phyloP scores from a whole-genome alignment of 1,284 basidiomycete genomes.

The Chalciporus sp. region DNA sequence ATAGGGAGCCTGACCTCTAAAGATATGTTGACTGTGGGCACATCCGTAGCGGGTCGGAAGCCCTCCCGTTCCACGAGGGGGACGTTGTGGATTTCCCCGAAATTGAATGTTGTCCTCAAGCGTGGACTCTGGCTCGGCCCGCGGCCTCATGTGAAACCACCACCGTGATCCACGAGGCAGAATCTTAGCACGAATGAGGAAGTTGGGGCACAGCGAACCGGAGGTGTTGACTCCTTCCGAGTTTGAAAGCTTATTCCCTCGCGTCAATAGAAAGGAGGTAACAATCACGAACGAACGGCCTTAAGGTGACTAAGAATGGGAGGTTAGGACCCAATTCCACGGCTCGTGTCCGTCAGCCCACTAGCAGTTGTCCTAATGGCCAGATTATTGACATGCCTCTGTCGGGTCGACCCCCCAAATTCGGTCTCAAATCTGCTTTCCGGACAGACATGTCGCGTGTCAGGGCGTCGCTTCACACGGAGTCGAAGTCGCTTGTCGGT shows the following conservation, averaged over 20 bases:
- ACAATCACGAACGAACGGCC: conserved; percentile 4
- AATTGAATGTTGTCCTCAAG: background rate
- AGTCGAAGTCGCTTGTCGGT: too few relatives aligned
- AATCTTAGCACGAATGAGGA: conserved; percentile 5
- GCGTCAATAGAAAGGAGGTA: conserved; percentile 5
- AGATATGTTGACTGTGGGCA: background rate
- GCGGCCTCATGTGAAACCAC: conserved; percentile 24
- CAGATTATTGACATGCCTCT: too few relatives aligned
- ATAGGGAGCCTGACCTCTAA: background rate
- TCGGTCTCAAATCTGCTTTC: too few relatives aligned
- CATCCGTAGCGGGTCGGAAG: background rate
- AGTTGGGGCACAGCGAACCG: conserved; percentile 13
- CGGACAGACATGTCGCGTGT: too few relatives aligned
- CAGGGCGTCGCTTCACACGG: too few relatives aligned
- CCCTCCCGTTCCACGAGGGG: conserved; percentile 2
- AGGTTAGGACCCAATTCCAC: background rate
- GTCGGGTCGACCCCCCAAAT: too few relatives aligned
- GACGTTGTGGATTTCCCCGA: background rate
- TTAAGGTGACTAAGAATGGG: background rate
- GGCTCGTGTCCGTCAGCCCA: too few relatives aligned
- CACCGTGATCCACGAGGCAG: conserved; percentile 8
- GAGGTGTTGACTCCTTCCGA: conserved; percentile 1
- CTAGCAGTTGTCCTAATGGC: too few relatives aligned
- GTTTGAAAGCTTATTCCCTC: conserved; percentile 22
- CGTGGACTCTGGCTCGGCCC: conserved; percentile 12